phyloP scores from a whole-genome alignment of 2,329 filamentous ascomycete genomes.

The Aspergillus brasiliensis region DNA sequence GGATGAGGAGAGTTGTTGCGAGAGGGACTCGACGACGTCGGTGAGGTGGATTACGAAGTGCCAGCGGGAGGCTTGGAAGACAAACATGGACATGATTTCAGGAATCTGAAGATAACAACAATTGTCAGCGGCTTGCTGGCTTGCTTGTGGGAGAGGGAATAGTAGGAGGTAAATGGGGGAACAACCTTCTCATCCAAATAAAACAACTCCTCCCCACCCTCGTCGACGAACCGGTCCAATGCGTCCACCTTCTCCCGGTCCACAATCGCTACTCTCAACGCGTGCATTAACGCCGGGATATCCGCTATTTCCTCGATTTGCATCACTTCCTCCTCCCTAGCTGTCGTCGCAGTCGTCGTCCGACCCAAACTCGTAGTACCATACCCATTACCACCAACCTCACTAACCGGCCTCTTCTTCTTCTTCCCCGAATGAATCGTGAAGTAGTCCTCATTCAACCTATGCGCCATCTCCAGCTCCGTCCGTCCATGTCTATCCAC shows the following conservation, averaged over 20 bases:
- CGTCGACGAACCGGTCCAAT: slow-evolving; percentile 76
- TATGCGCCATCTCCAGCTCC: slow-evolving; percentile 54
- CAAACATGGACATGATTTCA: slow-evolving; percentile 79
- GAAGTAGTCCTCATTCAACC: slow-evolving; percentile 78
- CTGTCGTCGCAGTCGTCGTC: slow-evolving; percentile 45
- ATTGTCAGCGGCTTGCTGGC: neutral
- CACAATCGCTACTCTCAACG: slow-evolving; percentile 70
- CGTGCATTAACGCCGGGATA: slow-evolving; percentile 68
- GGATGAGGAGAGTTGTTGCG: slow-evolving; percentile 47
- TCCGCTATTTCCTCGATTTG: slow-evolving; percentile 60
- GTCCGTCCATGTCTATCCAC: slow-evolving; percentile 36
- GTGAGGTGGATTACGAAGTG: slow-evolving; percentile 73
- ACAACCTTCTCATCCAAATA: slow-evolving; percentile 66
- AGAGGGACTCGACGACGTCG: slow-evolving; percentile 59
- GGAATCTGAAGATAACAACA: slow-evolving; percentile 60
- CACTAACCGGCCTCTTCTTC: slow-evolving; percentile 47
- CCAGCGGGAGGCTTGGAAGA: slow-evolving; percentile 85
- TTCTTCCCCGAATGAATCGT: slow-evolving; percentile 63
- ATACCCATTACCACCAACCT: slow-evolving; percentile 31
- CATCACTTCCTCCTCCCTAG: slow-evolving; percentile 44
- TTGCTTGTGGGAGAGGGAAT: no score
- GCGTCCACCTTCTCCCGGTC: slow-evolving; percentile 90
- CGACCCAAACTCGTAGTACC: slow-evolving; percentile 35
- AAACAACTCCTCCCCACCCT: slow-evolving; percentile 73
- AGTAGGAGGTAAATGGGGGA: neutral